Conservation (phyloP, 2,329 filamentous ascomycete genomes). For the Colletotrichum cereale region DNA sequence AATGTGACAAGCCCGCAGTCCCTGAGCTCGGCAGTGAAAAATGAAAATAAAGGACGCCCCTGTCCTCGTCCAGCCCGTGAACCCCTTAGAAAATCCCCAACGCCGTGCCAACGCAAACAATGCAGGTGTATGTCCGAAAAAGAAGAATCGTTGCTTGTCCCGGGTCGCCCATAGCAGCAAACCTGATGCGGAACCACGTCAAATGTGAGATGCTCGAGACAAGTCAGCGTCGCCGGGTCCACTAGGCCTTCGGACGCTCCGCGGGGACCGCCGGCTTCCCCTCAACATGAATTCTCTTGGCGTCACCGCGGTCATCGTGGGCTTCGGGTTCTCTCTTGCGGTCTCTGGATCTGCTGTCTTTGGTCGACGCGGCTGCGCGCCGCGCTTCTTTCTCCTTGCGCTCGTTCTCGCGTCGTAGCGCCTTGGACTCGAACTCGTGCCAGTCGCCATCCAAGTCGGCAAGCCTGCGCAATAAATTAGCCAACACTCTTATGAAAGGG, state of each 20-base stretch:
- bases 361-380: constrained; percentile 52
- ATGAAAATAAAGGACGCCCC: constrained; percentile 10
- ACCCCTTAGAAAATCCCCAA: constrained; percentile 21
- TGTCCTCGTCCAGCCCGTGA: constrained; percentile 18
- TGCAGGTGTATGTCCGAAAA: constrained; percentile 26
- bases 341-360: constrained; percentile 52
- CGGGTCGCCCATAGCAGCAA: background rate
- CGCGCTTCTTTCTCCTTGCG: constrained; percentile 68
- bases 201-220: background rate
- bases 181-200: background rate
- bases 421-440: constrained; percentile 99
- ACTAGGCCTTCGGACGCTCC: constrained; percentile 34
- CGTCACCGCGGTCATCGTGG: constrained; percentile 48
- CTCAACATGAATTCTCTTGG: constrained; percentile 46
- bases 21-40: background rate
- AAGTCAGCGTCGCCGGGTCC: background rate
- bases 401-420: constrained; percentile 89
- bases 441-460: constrained; percentile 90
- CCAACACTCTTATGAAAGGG: constrained; percentile 22
- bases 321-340: constrained; percentile 55
- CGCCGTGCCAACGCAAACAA: constrained; percentile 38
- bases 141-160: background rate
- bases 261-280: constrained; percentile 27
- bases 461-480: constrained; percentile 67
- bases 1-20: background rate